phyloP scores from a whole-genome alignment of 495 filamentous ascomycete species.

The Aspergillus bertholletiae region DNA sequence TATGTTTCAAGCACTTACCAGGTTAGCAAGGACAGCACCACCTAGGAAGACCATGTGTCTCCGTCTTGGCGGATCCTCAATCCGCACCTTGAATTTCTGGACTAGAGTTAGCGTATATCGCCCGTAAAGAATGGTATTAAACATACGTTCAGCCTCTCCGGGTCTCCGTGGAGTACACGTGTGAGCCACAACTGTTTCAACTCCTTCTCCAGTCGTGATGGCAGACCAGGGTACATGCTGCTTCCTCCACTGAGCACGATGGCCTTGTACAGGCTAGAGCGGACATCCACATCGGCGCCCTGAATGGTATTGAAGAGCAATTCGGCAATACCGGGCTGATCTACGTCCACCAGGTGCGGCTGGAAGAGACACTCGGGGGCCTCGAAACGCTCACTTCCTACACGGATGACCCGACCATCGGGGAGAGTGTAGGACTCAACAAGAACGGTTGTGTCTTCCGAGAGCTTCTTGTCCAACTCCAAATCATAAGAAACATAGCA shows the following conservation, averaged over 20 bases:
- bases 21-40: constrained; percentile 93
- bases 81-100: constrained; percentile 98
- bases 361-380: constrained; percentile 98
- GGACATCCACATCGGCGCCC: constrained; percentile 89
- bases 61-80: constrained; percentile 93
- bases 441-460: constrained; percentile 94
- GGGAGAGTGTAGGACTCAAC: constrained; percentile 97
- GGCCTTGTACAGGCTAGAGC: constrained; percentile 90
- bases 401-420: constrained; percentile 91
- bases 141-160: constrained; percentile 78
- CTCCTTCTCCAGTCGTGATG: constrained; percentile 94
- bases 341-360: constrained; percentile 95
- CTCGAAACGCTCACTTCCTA: constrained; percentile 96
- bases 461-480: constrained; percentile 90
- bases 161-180: constrained; percentile 80
- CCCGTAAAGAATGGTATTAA: neutral
- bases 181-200: constrained; percentile 98
- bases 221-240: constrained; percentile 98
- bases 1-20: constrained; percentile 48
- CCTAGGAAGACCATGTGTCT: constrained; percentile 99
- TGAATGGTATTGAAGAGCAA: constrained; percentile 99
- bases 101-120: constrained; percentile 18
- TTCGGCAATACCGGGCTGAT: constrained; percentile 94
- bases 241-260: constrained; percentile 94
- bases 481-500: constrained; percentile 99